These are phyloP conservation scores for Globisporangium splendens DNA, from an alignment of 352 stramenopile genomes.

Conservation along the genomic window DNA sequence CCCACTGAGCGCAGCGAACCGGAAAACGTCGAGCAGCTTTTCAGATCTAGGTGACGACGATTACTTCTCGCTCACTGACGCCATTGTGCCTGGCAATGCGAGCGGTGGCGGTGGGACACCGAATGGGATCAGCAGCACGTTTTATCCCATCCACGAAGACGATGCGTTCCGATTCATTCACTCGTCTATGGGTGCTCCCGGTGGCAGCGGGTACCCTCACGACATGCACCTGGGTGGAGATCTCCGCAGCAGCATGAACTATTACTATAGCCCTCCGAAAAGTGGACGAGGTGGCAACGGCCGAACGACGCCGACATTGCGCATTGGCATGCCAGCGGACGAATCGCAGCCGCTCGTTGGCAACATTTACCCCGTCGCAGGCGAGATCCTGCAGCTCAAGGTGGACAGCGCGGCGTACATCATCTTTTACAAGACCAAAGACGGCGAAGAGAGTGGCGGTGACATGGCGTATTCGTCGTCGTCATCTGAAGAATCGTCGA, in stretches of 20 bases:
- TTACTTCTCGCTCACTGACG: conserved; percentile 72
- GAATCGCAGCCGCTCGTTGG: conserved; percentile 64
- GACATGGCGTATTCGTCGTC: conserved; percentile 44
- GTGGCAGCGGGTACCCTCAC: conserved; percentile 22
- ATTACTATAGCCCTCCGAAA: conserved; percentile 28
- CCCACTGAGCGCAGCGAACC: conserved; percentile 37
- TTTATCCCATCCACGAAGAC: conserved; percentile 81
- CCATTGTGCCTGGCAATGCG: conserved; percentile 29
- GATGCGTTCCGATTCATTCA: conserved; percentile 64
- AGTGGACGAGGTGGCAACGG: conserved; percentile 33
- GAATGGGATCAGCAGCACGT: conserved; percentile 40
- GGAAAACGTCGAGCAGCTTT: conserved; percentile 86
- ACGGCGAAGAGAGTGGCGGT: conserved; percentile 34
- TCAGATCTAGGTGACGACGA: conserved; percentile 86
- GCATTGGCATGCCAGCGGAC: conserved; percentile 46
- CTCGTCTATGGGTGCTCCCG: conserved; percentile 36
- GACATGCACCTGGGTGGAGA: conserved; percentile 17
- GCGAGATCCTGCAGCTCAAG: conserved; percentile 66
- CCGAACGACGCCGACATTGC: conserved; percentile 55
- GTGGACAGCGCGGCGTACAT: conserved; percentile 83
- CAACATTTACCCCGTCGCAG: conserved; percentile 65
- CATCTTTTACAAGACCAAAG: conserved; percentile 79
- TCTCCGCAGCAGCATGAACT: conserved; percentile 6
- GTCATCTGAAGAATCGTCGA: conserved; percentile 43
- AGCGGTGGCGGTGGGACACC: conserved; percentile 31